These are phyloP conservation scores for Pyrus communis DNA, from an alignment of 306 rosid genomes.

Conservation along the genomic window DNA sequence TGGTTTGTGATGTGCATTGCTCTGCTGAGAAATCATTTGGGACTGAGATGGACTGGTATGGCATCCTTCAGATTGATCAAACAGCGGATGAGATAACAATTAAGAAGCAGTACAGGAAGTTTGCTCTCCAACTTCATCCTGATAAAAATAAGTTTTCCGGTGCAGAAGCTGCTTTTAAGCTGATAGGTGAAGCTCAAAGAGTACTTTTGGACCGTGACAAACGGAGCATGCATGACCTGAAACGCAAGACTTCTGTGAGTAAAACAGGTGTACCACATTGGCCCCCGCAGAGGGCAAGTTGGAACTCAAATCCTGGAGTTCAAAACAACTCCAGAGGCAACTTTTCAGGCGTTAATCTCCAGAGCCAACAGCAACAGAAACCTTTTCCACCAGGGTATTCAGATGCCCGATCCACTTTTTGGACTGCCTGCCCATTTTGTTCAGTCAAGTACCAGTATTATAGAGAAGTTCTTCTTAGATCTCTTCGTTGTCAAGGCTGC, in stretches of 20 bases:
- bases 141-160: conserved; percentile 93
- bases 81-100: conserved; percentile 61
- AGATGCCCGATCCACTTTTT: conserved; percentile 44
- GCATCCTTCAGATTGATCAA: conserved; percentile 69
- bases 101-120: conserved; percentile 81
- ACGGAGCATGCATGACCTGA: conserved; percentile 53
- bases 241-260: conserved; percentile 26
- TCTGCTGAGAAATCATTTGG: conserved; percentile 51
- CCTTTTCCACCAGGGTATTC: conserved; percentile 36
- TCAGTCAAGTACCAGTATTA: conserved; percentile 45
- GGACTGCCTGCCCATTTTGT: conserved; percentile 80
- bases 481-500: conserved; percentile 66
- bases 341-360: conserved; percentile 32
- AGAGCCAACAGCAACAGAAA: conserved; percentile 39
- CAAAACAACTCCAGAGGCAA: conserved; percentile 38
- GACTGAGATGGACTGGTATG: conserved; percentile 69
- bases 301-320: conserved; percentile 30
- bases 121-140: conserved; percentile 93
- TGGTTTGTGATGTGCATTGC: conserved; percentile 85
- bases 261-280: conserved; percentile 27
- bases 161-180: conserved; percentile 94
- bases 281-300: conserved; percentile 34
- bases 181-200: conserved; percentile 84
- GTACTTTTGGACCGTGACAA: conserved; percentile 68
- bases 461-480: conserved; percentile 45